Evolutionary conservation across 257 asterid genomes (phyloP), one percentile per base, ranked within the genome.

Genomic region (Gardenia jasminoides): DNA sequence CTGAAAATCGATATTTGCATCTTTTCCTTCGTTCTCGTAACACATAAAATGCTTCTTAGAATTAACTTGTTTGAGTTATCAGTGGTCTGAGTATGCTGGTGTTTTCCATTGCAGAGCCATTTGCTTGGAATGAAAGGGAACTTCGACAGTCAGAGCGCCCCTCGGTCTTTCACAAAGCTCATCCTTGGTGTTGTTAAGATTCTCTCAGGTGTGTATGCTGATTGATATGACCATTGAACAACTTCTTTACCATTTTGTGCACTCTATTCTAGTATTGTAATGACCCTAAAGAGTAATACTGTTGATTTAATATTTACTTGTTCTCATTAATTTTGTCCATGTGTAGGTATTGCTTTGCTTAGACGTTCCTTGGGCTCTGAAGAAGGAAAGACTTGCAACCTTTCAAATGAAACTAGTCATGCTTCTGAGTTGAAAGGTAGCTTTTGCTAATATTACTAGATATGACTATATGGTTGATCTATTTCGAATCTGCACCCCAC

Each of bases 121-220:
- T 87, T 92, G 87, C 97, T 92, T 83, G 89, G 86, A 72, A 92
- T 91, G 91, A 90, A 88, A 88, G 94, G 93, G 79, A 88, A 83
- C 69, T 74, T 89, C 70, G 92, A 86, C 68, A 77, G 86, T 75
- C 85, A 88, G 82, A 84, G 67, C 65, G 82, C 92, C 82, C 91
- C 97, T 52, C 90, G 89, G 31, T 83, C 90, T 80, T 89, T 90
- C 78, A 87, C 84, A 72, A 88, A 92, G 82, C 94, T 92, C 79
- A 87, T 90, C 83, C 84, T 90, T 80, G 85, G 92, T 77, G 79
- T 87, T 82, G 85, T 92, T 79, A 87, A 85, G 87, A 91, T 86
- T 86, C 90, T 94, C 76, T 94, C 98, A 83, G 97, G 97, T 92
- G 87, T 74, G 7, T 77, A 77, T 74, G 58, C 66, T 64, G 31